phyloP scores from a whole-genome alignment of 805 yeast genomes.

The Hanseniaspora mollemarum region DNA sequence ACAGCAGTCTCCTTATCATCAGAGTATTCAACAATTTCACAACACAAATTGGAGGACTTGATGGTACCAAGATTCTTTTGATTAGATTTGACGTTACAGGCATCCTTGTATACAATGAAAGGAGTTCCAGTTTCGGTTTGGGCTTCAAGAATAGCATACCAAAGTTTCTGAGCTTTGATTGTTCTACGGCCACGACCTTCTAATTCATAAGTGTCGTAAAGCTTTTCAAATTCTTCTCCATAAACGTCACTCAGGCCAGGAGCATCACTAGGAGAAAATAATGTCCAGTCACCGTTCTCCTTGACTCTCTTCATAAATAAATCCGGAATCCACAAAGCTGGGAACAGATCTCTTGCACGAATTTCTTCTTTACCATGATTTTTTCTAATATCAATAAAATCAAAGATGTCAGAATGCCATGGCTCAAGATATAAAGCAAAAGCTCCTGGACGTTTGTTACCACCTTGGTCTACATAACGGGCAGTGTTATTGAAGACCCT shows the following conservation, averaged over 20 bases:
- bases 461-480: constrained; percentile 95
- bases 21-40: constrained; percentile 88
- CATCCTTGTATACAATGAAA: constrained; percentile 84
- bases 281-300: constrained; percentile 66
- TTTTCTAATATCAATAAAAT: constrained; percentile 73
- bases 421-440: constrained; percentile 90
- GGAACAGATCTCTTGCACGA: constrained; percentile 85
- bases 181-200: constrained; percentile 55
- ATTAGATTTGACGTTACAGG: constrained; percentile 76
- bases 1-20: constrained; percentile 90
- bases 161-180: constrained; percentile 76
- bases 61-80: constrained; percentile 87
- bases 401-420: constrained; percentile 91
- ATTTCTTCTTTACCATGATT: constrained; percentile 92
- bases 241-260: constrained; percentile 74
- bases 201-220: constrained; percentile 62
- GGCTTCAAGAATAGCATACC: constrained; percentile 81
- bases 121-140: constrained; percentile 97
- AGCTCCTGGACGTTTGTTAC: constrained; percentile 96
- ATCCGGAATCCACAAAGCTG: constrained; percentile 92
- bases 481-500: constrained; percentile 94
- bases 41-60: constrained; percentile 86
- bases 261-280: constrained; percentile 81
- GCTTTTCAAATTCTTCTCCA: constrained; percentile 68
- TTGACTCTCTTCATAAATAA: constrained; percentile 87